These are phyloP conservation scores for Macrophomina pseudophaseolina DNA, from an alignment of 2,329 filamentous ascomycete species.

Conservation along the genomic window DNA sequence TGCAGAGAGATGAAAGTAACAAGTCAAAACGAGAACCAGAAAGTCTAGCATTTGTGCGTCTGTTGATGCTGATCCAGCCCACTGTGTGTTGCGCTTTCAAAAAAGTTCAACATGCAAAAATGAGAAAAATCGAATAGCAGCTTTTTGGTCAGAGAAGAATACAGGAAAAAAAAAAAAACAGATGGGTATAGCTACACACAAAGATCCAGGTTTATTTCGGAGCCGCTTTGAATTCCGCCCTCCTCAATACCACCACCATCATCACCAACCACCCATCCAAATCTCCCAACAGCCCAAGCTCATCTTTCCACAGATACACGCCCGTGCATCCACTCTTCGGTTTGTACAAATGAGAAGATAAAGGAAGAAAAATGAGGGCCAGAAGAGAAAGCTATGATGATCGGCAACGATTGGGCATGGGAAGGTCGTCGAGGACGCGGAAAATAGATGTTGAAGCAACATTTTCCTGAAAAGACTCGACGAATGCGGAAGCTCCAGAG, in stretches of 20 bases:
- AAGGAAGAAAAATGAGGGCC: too few species aligned
- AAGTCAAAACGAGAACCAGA: not conserved
- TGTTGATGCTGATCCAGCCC: not conserved
- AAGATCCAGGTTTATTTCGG: not conserved
- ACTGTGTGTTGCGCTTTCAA: too few species aligned
- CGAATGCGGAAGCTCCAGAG: not conserved
- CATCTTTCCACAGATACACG: not conserved
- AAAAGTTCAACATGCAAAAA: not conserved
- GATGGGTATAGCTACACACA: conserved; percentile 22
- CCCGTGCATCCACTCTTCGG: not conserved
- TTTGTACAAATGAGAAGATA: conserved; percentile 19
- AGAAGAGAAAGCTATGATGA: too few species aligned
- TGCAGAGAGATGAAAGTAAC: too few species aligned
- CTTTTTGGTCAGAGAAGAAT: not conserved
- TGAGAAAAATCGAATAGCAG: not conserved
- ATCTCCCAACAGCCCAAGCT: not conserved
- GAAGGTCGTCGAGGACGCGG: too few species aligned
- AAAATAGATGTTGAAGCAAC: too few species aligned
- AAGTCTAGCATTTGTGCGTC: not conserved
- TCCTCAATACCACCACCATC: not conserved
- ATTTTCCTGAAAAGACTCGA: not conserved
- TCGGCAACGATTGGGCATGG: not conserved
- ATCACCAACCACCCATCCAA: not conserved
- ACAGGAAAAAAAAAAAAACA: conserved; percentile 15
- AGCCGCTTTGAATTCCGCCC: too few species aligned